Conservation (phyloP, 768 basidiomycete species). For the Polyporus arcularius region DNA sequence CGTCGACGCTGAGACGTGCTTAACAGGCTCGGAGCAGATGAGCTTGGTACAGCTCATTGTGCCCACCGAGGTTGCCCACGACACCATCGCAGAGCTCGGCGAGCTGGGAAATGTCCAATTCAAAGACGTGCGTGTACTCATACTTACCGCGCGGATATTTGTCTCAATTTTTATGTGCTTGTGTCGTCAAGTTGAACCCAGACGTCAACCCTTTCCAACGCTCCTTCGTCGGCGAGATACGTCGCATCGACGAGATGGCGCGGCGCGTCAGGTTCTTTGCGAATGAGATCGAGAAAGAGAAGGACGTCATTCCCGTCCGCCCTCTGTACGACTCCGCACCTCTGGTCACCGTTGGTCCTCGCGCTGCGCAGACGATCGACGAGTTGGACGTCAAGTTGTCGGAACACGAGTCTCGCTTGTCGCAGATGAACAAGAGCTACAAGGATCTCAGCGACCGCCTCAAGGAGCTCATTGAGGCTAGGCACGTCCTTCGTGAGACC, state of each 20-base stretch:
- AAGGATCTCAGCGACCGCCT: conserved; percentile 83
- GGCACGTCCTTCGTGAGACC: conserved; percentile 93
- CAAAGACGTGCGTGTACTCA: conserved; percentile 74
- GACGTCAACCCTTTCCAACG: conserved; percentile 97
- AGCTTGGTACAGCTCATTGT: conserved; percentile 97
- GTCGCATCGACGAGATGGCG: conserved; percentile 94
- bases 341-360: conserved; percentile 86
- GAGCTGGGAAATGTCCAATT: conserved; percentile 96
- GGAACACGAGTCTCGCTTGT: conserved; percentile 83
- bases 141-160: neutral
- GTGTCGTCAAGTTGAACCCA: conserved; percentile 74
- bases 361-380: conserved; percentile 91
- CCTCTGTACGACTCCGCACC: conserved; percentile 86
- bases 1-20: conserved; percentile 6
- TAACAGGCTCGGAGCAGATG: conserved; percentile 92
- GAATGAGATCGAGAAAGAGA: conserved; percentile 83
- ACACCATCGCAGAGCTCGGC: conserved; percentile 92
- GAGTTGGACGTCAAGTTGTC: conserved; percentile 86
- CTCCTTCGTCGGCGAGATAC: conserved; percentile 94
- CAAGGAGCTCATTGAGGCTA: conserved; percentile 87
- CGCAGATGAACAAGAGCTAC: conserved; percentile 93
- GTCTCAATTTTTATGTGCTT: neutral
- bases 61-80: conserved; percentile 96
- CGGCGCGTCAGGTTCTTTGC: conserved; percentile 91
- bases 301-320: conserved; percentile 78